phyloP scores from a whole-genome alignment of 1,284 basidiomycete genomes.

The Chalciporus piperatoides region DNA sequence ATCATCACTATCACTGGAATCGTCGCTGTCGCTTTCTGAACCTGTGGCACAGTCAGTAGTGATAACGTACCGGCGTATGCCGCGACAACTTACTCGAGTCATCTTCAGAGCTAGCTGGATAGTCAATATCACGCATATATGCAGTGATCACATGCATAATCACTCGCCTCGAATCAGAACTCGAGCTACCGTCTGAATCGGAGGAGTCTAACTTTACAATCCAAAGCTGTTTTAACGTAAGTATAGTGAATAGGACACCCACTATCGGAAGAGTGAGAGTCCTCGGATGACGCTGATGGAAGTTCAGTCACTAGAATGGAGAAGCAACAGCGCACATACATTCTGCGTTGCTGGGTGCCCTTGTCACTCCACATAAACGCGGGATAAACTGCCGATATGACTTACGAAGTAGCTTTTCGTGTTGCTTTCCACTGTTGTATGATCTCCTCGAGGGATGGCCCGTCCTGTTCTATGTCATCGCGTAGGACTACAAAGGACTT shows the following conservation, averaged over 20 bases:
- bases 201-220: slow-evolving; percentile 26
- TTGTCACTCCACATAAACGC: slow-evolving; percentile 5
- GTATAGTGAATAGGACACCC: not conserved
- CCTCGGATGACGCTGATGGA: slow-evolving; percentile 23
- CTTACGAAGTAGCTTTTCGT: slow-evolving; percentile 27
- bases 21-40: slow-evolving; percentile 16
- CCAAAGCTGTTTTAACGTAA: not conserved
- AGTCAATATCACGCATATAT: slow-evolving; percentile 4
- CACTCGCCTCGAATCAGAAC: slow-evolving; percentile 18
- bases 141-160: slow-evolving; percentile 23
- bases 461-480: slow-evolving; percentile 46
- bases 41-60: slow-evolving; percentile 10
- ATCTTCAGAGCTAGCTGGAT: slow-evolving; percentile 28
- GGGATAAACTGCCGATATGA: not conserved
- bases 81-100: slow-evolving; percentile 22
- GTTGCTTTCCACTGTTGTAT: slow-evolving; percentile 56
- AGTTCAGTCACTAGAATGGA: slow-evolving; percentile 13
- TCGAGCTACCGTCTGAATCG: slow-evolving; percentile 31
- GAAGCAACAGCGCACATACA: slow-evolving; percentile 28
- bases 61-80: not conserved
- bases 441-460: slow-evolving; percentile 57
- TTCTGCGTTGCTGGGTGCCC: slow-evolving; percentile 21
- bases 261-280: slow-evolving; percentile 27
- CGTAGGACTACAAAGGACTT: slow-evolving; percentile 55
- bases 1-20: slow-evolving; percentile 14